These are phyloP conservation scores for Angomonas ambiguus DNA, from an alignment of 208 protist species.

Conservation along the genomic window DNA sequence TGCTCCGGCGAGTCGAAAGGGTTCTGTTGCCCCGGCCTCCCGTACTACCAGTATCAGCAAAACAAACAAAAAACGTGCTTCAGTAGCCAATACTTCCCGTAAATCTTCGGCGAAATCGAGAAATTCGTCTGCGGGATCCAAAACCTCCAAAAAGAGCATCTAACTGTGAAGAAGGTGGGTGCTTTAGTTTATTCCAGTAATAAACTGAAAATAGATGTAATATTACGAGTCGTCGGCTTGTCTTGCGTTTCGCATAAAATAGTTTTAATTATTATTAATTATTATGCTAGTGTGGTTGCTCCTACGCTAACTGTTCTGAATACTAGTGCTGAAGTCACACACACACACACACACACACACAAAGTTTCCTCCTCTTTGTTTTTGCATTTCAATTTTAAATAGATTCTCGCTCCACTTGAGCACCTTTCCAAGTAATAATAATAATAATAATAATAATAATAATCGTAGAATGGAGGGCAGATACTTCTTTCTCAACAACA, in stretches of 20 bases:
- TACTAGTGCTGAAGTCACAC: too few relatives aligned
- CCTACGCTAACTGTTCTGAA: too few relatives aligned
- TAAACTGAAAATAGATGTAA: neutral
- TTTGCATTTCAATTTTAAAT: neutral
- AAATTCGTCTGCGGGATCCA: neutral
- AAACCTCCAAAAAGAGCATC: neutral
- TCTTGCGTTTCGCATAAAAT: constrained; percentile 3
- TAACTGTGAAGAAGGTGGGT: neutral
- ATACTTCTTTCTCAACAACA: constrained; percentile 66
- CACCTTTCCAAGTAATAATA: constrained; percentile 8
- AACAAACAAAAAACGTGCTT: neutral
- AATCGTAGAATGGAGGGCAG: constrained; percentile 12
- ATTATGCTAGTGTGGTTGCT: constrained; percentile 14
- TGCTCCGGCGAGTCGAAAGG: too few relatives aligned
- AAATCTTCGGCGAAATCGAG: neutral
- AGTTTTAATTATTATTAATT: constrained; percentile 7
- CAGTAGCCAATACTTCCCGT: neutral
- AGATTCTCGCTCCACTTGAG: constrained; percentile 13
- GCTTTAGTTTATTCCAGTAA: neutral
- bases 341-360: too few relatives aligned
- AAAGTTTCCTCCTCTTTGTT: constrained; percentile 9
- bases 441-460: constrained; percentile 1
- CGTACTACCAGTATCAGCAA: neutral
- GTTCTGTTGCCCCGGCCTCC: too few relatives aligned
- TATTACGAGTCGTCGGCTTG: constrained; percentile 1